phyloP scores from a whole-genome alignment of 768 basidiomycete species.

The Naganishia vaughanmartiniae region DNA sequence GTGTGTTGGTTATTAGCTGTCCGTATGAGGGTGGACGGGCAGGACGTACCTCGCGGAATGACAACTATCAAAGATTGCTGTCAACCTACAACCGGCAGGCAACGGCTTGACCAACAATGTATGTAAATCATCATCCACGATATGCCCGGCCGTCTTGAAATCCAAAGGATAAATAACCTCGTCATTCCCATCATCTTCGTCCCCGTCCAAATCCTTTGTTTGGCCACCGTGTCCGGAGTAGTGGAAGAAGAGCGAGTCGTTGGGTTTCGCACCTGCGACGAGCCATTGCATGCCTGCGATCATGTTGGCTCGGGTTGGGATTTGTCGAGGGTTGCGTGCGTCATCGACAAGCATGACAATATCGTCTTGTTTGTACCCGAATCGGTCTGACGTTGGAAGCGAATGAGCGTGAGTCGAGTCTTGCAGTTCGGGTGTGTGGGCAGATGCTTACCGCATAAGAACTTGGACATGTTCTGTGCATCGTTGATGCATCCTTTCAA shows the following conservation, averaged over 20 bases:
- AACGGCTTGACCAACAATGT: slow-evolving; percentile 71
- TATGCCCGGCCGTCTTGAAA: slow-evolving; percentile 67
- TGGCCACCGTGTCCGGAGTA: slow-evolving; percentile 90
- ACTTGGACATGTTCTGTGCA: slow-evolving; percentile 73
- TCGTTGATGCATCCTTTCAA: slow-evolving; percentile 90
- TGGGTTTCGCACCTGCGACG: slow-evolving; percentile 70
- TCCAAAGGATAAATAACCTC: slow-evolving; percentile 75
- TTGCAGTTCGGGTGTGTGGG: background rate
- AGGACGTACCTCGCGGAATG: slow-evolving; percentile 43
- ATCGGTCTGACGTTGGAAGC: slow-evolving; percentile 55
- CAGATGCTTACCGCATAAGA: slow-evolving; percentile 57
- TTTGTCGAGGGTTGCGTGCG: slow-evolving; percentile 60
- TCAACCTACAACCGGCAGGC: slow-evolving; percentile 82
- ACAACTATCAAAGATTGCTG: slow-evolving; percentile 56
- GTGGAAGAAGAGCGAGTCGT: slow-evolving; percentile 52
- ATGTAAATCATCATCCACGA: slow-evolving; percentile 85
- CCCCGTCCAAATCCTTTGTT: slow-evolving; percentile 63
- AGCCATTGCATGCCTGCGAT: slow-evolving; percentile 87
- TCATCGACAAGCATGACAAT: slow-evolving; percentile 86
- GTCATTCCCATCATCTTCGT: slow-evolving; percentile 51
- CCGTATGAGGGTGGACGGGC: background rate
- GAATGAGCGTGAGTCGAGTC: background rate
- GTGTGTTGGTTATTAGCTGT: background rate
- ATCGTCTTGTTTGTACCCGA: slow-evolving; percentile 70
- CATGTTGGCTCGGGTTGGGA: slow-evolving; percentile 82